These are phyloP conservation scores for Oryza glumipatula DNA, from an alignment of 176 grass and related monocot species.

Conservation along the genomic window DNA sequence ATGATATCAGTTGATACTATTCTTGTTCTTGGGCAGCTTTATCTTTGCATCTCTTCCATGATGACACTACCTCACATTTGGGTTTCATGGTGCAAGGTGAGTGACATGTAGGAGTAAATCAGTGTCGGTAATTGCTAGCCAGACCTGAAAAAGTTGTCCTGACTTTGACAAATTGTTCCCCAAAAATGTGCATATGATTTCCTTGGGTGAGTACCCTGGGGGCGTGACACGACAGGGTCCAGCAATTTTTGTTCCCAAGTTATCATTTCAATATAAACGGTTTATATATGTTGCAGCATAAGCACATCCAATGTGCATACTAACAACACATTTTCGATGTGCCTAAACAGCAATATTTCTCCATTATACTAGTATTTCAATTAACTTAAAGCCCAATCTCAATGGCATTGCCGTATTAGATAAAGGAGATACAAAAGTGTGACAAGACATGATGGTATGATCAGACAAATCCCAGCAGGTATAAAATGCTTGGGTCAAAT, in stretches of 20 bases:
- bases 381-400: not conserved
- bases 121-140: not conserved
- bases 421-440: not conserved
- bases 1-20: slow-evolving; percentile 9
- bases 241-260: not conserved
- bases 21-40: not conserved
- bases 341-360: not conserved
- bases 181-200: not conserved
- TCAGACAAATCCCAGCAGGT: slow-evolving; percentile 19
- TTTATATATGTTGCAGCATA: not conserved
- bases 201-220: not conserved
- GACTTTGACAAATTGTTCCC: not conserved
- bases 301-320: not conserved
- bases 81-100: not conserved
- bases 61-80: not conserved
- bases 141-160: not conserved
- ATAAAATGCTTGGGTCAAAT: slow-evolving; percentile 20
- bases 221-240: not conserved
- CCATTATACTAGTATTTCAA: not conserved
- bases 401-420: not conserved
- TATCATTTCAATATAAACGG: not conserved
- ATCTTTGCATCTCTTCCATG: slow-evolving; percentile 1
- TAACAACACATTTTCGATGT: not conserved
- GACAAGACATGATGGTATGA: not conserved
- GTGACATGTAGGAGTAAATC: not conserved